These are phyloP conservation scores for Suillus americanus DNA, from an alignment of 768 basidiomycete genomes.

Conservation along the genomic window DNA sequence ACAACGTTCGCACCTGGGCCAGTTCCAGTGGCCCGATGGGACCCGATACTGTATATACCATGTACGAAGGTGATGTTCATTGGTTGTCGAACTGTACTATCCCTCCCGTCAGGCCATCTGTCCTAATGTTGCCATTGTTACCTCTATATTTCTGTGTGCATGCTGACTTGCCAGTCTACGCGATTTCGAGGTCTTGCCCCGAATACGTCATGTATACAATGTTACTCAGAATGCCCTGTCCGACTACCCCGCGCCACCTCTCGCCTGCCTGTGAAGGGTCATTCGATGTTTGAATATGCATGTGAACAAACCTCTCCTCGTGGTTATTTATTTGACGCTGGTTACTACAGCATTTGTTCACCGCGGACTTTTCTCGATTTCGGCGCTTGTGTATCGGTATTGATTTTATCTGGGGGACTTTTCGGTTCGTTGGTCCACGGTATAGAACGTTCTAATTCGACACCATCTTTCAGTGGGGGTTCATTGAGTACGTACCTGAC, in stretches of 20 bases:
- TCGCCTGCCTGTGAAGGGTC: slow-evolving; percentile 16
- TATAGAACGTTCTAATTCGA: background rate
- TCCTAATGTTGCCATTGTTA: slow-evolving; percentile 22
- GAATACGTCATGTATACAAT: slow-evolving; percentile 14
- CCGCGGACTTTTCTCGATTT: background rate
- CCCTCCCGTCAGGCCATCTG: slow-evolving; percentile 6
- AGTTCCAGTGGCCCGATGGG: slow-evolving; percentile 7
- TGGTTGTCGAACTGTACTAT: slow-evolving; percentile 20
- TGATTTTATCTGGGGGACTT: background rate
- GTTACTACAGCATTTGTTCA: background rate
- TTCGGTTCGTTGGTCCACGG: background rate
- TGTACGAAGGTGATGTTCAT: slow-evolving; percentile 53
- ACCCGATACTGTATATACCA: slow-evolving; percentile 41
- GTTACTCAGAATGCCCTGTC: slow-evolving; percentile 11
- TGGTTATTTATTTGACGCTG: slow-evolving; percentile 25
- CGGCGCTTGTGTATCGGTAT: background rate
- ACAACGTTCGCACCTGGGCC: slow-evolving; percentile 12
- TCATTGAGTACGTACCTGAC: background rate
- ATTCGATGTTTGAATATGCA: slow-evolving; percentile 17
- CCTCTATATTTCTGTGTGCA: slow-evolving; percentile 8
- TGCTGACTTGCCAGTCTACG: slow-evolving; percentile 17
- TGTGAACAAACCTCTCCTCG: slow-evolving; percentile 35
- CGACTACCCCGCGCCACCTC: slow-evolving; percentile 7
- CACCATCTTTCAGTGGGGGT: background rate
- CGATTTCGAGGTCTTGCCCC: slow-evolving; percentile 30